phyloP scores from a whole-genome alignment of 495 filamentous ascomycete species.

The Monascus purpureus region DNA sequence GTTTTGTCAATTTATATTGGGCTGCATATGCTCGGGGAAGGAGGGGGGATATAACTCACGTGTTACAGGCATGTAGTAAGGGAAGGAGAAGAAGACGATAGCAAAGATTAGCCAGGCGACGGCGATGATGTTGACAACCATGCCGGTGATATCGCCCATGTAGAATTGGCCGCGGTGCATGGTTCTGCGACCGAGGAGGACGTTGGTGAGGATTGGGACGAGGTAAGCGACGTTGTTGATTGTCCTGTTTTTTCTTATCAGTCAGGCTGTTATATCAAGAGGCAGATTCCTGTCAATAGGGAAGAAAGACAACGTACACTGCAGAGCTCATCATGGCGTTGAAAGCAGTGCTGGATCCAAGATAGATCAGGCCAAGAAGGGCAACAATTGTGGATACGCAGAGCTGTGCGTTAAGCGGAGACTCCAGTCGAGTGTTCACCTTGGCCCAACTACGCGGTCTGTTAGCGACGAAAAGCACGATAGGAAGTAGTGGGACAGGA shows the following conservation, averaged over 20 bases:
- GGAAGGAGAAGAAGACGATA: constrained; percentile 62
- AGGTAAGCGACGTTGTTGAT: constrained; percentile 24
- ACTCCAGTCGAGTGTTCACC: constrained; percentile 11
- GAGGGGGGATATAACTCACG: constrained; percentile 6
- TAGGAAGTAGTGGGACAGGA: too few species aligned
- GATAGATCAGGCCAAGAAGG: constrained; percentile 52
- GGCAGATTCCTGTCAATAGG: neutral
- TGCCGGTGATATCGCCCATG: constrained; percentile 13
- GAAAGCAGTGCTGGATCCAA: constrained; percentile 58
- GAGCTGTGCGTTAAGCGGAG: constrained; percentile 48
- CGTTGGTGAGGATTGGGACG: constrained; percentile 22
- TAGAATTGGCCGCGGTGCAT: constrained; percentile 22
- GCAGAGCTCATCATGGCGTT: constrained; percentile 52
- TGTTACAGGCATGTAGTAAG: constrained; percentile 38
- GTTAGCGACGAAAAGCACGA: constrained; percentile 2
- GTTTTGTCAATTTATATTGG: neutral
- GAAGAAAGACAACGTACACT: constrained; percentile 8
- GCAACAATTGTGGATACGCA: constrained; percentile 42
- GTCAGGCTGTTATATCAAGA: constrained; percentile 2
- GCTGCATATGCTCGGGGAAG: neutral
- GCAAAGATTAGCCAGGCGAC: constrained; percentile 23
- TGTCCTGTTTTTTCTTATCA: too few species aligned
- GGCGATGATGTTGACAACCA: constrained; percentile 21
- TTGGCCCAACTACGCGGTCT: constrained; percentile 11
- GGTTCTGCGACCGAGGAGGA: constrained; percentile 16